phyloP scores from a whole-genome alignment of 257 asterid species.

The Solanum arcanum region DNA sequence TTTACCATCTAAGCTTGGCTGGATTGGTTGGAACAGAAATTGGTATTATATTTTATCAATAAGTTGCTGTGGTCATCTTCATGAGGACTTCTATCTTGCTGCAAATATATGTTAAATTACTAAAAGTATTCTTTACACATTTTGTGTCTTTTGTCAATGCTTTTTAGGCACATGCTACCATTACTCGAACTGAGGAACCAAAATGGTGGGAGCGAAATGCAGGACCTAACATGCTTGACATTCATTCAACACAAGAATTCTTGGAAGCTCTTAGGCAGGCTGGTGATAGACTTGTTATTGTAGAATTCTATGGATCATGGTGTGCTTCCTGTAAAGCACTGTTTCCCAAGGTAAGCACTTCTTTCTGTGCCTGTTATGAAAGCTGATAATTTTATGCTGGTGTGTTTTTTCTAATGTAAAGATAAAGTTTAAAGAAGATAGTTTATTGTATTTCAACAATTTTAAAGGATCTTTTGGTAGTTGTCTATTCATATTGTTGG shows the following conservation, averaged over 20 bases:
- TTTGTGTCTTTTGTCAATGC: background rate
- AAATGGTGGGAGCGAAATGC: slow-evolving; percentile 91
- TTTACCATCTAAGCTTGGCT: background rate
- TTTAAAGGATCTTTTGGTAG: background rate
- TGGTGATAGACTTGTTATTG: slow-evolving; percentile 76
- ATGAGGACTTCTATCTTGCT: background rate
- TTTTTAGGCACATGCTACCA: background rate
- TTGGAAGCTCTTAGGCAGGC: slow-evolving; percentile 67
- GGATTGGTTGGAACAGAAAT: background rate
- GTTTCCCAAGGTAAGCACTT: slow-evolving; percentile 57
- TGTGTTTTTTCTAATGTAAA: background rate
- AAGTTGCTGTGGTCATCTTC: background rate
- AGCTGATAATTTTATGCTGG: background rate
- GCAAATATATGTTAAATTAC: background rate
- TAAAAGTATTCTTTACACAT: background rate
- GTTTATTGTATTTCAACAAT: background rate
- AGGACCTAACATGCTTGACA: slow-evolving; percentile 85
- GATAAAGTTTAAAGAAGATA: background rate
- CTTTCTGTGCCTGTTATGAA: background rate
- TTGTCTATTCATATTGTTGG: background rate
- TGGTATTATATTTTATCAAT: background rate
- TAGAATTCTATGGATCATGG: slow-evolving; percentile 87
- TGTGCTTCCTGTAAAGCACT: slow-evolving; percentile 92
- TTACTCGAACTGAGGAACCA: background rate
- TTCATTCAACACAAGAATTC: slow-evolving; percentile 76